Evolutionary conservation across 2,329 filamentous ascomycete genomes (phyloP), one percentile per base, ranked within the genome.

Genomic region (Trematosphaeria pertusa): DNA sequence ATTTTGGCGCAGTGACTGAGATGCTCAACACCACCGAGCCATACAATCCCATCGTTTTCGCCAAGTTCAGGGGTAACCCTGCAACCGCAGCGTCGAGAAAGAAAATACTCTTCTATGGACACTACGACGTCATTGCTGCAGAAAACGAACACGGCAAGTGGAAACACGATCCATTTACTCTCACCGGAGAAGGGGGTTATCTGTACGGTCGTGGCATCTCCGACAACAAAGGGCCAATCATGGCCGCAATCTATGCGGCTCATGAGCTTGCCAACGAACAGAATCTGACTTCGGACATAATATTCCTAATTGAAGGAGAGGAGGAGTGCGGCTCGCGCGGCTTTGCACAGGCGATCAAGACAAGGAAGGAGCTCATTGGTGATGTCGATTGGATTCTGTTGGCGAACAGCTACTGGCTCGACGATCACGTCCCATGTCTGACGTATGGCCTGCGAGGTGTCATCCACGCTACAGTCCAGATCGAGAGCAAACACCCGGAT

Each of bases 391-490:
- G 94, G 78, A 94, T 99, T 44, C 77, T 99, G 22, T 78, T 99
- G 28, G 93, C 94, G 17, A 99, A 99, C 77, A 97, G 92, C 73
- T 99, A 99, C 77, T 99, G 94, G 94, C 81, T 99, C 1, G 91
- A 97, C 65, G 93, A 99, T 65, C 88, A 95, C 57, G 91, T 95
- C 2, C 94, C 94, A 0, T 99, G 94, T 68, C 76, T 99, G 46
- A 99, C 94, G 0, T 99, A 99, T 53, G 94, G 94, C 1, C 81
- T 97, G 5, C 85, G 94, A 37, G 94, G 94, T 18, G 93, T 99
- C 19, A 87, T 99, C 17, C 93, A 97, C 69, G 93, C 92, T 4
- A 96, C 91, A 0, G 82, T 97, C 5, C 88, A 91, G 51, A 86
- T 99, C 19, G 87, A 95, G 55, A 95, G 91, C 46, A 84, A 85